phyloP scores from a whole-genome alignment of 225 moss, liverwort and hornwort species.

The Neckera pumila region DNA sequence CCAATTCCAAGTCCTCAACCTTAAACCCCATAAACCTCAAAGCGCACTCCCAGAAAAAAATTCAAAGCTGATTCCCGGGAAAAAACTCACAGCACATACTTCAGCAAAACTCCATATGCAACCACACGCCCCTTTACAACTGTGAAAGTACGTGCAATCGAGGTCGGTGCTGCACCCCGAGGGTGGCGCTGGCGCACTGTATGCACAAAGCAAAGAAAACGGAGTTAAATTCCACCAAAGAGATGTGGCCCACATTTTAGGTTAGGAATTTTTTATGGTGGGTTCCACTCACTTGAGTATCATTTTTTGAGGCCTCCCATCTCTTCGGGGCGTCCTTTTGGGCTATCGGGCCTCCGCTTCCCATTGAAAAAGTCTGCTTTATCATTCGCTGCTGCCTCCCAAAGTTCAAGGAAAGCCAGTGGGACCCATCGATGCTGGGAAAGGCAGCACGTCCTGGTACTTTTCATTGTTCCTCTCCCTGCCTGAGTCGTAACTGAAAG shows the following conservation, averaged over 20 bases:
- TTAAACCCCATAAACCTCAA: not conserved
- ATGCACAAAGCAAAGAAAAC: not conserved
- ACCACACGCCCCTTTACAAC: not conserved
- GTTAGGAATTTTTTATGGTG: not conserved
- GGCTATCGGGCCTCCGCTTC: not conserved
- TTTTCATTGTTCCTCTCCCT: not conserved
- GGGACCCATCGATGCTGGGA: not conserved
- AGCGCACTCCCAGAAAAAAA: not conserved
- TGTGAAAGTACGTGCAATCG: not conserved
- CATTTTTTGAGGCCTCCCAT: not conserved
- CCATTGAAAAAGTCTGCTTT: not conserved
- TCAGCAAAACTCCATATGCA: not conserved
- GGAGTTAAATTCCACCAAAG: not conserved
- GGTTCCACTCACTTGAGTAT: not conserved
- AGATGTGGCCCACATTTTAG: not conserved
- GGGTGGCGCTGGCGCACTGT: not conserved
- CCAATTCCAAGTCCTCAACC: not conserved
- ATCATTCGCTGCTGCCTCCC: not conserved
- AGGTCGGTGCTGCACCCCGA: not conserved
- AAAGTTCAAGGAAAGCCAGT: not conserved
- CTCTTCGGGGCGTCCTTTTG: not conserved
- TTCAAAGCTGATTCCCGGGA: not conserved
- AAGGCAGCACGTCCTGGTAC: not conserved
- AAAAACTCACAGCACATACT: not conserved
- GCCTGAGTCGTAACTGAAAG: not conserved